Percentiles rank a stretch among this genome's conserved stretches.
phyloP scores from a whole-genome alignment of 441 rosid genomes.

The Aquilaria agallochum region DNA sequence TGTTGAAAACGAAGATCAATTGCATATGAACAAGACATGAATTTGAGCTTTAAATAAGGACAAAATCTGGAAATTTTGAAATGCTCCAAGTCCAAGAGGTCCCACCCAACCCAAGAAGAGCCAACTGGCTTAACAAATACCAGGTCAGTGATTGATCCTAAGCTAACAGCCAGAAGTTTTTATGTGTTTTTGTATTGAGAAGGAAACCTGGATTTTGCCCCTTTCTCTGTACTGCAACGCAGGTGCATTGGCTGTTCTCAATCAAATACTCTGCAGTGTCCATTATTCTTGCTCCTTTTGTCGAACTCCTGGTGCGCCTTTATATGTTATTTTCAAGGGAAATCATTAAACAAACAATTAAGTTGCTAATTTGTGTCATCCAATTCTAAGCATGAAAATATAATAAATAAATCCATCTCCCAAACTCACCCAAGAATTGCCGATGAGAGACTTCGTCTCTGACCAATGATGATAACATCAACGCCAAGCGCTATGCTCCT shows the following conservation, averaged over 20 bases:
- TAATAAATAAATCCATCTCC: neutral
- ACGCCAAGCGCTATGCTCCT: conserved; percentile 38
- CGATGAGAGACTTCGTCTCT: conserved; percentile 57
- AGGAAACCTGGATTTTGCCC: conserved; percentile 87
- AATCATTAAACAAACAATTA: neutral
- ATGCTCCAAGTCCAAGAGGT: neutral
- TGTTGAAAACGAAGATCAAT: neutral
- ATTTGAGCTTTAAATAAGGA: conserved; percentile 1
- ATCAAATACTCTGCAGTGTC: conserved; percentile 85
- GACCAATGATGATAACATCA: conserved; percentile 75
- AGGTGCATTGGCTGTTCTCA: conserved; percentile 72
- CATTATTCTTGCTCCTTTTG: conserved; percentile 37
- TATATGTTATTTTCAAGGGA: conserved; percentile 23
- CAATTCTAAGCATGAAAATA: neutral
- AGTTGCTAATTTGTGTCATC: neutral
- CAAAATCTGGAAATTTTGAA: neutral
- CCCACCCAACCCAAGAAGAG: neutral
- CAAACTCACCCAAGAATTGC: conserved; percentile 60
- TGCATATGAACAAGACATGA: neutral
- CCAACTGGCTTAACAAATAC: neutral
- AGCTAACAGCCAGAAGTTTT: conserved; percentile 91
- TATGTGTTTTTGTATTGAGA: conserved; percentile 78
- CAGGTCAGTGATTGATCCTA: conserved; percentile 18
- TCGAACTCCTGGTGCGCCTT: conserved; percentile 45
- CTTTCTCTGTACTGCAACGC: conserved; percentile 81